Evolutionary conservation across 2,329 filamentous ascomycete species (phyloP).

Genomic region (Chrysosporium queenslandicum): DNA sequence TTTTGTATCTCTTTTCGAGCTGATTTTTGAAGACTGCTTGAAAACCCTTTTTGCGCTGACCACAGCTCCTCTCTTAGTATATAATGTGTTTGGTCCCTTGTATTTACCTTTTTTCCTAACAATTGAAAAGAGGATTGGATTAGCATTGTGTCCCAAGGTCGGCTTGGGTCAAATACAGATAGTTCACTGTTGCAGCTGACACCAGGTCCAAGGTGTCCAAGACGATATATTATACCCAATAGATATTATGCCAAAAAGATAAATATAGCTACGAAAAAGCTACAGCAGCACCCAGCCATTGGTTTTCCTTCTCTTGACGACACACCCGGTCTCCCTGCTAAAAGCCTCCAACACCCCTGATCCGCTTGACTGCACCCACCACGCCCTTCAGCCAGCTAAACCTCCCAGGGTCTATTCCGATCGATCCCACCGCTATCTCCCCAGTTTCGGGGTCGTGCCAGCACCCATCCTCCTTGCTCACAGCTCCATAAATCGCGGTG

Average conservation of each 20-base stretch:
- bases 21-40: neutral
- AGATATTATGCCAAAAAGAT: no score
- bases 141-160: no score
- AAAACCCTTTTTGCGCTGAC: no score
- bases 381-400: constrained; percentile 52
- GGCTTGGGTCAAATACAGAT: no score
- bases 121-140: no score
- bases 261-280: neutral
- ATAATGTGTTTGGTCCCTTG: neutral
- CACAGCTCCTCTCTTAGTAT: neutral
- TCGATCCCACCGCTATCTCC: constrained; percentile 40
- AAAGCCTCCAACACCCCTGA: constrained; percentile 49
- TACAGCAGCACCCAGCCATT: neutral
- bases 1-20: neutral
- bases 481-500: constrained; percentile 49
- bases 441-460: constrained; percentile 49
- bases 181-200: no score
- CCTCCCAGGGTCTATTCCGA: constrained; percentile 45
- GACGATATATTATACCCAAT: no score
- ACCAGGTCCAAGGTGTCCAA: no score
- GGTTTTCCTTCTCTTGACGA: no score
- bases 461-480: constrained; percentile 47
- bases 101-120: neutral
- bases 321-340: no score
- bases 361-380: constrained; percentile 48